Conservation (phyloP, 257 asterid genomes). For the Petunia secreta region DNA sequence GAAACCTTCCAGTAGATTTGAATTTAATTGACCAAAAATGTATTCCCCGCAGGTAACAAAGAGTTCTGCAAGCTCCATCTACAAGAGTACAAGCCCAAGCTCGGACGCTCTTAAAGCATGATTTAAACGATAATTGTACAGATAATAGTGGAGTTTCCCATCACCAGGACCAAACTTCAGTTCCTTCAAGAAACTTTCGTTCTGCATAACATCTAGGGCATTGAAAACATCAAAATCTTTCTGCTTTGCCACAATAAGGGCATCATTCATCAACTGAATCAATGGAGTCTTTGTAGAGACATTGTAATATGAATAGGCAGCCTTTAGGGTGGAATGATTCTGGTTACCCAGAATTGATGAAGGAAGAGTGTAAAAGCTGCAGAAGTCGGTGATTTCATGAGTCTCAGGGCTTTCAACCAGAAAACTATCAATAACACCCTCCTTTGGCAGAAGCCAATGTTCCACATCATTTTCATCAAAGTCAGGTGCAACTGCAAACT, state of each 20-base stretch:
- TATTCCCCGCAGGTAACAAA: constrained; percentile 7
- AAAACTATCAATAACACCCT: constrained; percentile 74
- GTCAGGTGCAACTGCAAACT: constrained; percentile 73
- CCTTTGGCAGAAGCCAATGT: constrained; percentile 87
- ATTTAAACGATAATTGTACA: constrained; percentile 76
- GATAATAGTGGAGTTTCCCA: constrained; percentile 86
- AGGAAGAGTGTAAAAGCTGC: constrained; percentile 87
- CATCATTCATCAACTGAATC: constrained; percentile 84
- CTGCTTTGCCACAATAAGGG: constrained; percentile 79
- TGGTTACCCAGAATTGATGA: constrained; percentile 79
- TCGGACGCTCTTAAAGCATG: constrained; percentile 68
- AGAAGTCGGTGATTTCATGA: constrained; percentile 79
- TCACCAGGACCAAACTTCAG: constrained; percentile 90
- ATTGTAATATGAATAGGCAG: constrained; percentile 76
- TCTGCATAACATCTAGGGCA: constrained; percentile 89
- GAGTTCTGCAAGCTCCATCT: constrained; percentile 30
- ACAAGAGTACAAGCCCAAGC: constrained; percentile 88
- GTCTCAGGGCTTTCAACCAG: constrained; percentile 77
- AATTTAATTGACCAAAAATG: constrained; percentile 36
- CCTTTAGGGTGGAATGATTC: constrained; percentile 68
- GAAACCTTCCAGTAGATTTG: neutral
- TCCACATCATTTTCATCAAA: constrained; percentile 76
- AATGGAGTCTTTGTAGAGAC: constrained; percentile 72
- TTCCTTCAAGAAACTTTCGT: constrained; percentile 78
- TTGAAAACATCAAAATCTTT: constrained; percentile 79